These are phyloP conservation scores for Dryas integrifolia DNA, from an alignment of 331 rosid genomes.

Conservation along the genomic window DNA sequence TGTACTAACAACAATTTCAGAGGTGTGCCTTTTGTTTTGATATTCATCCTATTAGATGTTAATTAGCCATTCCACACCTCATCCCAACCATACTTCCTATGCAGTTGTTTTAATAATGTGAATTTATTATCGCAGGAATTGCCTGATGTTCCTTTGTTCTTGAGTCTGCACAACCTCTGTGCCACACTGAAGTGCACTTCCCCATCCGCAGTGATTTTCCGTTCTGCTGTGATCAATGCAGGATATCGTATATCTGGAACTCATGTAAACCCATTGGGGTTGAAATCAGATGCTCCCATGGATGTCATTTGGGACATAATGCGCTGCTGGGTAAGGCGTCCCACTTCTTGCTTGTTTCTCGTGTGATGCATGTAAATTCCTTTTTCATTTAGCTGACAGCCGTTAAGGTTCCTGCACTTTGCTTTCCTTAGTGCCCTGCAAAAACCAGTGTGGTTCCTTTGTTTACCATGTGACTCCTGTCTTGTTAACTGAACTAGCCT, in stretches of 20 bases:
- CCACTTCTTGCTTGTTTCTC: background rate
- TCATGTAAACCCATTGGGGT: conserved; percentile 88
- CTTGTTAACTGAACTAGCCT: background rate
- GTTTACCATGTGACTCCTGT: background rate
- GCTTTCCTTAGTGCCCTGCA: background rate
- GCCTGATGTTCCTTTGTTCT: conserved; percentile 84
- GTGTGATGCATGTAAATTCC: background rate
- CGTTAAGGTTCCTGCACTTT: background rate
- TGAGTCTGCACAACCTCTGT: conserved; percentile 93
- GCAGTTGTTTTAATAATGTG: background rate
- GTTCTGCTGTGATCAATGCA: conserved; percentile 94
- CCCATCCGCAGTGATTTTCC: conserved; percentile 85
- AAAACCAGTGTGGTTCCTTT: background rate
- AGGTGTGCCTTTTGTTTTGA: conserved; percentile 42
- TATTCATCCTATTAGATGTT: background rate
- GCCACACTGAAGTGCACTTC: conserved; percentile 97
- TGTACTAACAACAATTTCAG: conserved; percentile 80
- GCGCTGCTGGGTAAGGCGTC: conserved; percentile 89
- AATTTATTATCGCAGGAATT: conserved; percentile 57
- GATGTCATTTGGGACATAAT: conserved; percentile 95
- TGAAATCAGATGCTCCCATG: conserved; percentile 98
- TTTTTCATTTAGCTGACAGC: conserved; percentile 3
- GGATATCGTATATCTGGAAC: conserved; percentile 93
- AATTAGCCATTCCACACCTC: background rate
- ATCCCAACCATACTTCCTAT: too few species aligned